Base-by-base conservation (phyloP, 73 alveolate species). In the Uronychia setigera region DNA sequence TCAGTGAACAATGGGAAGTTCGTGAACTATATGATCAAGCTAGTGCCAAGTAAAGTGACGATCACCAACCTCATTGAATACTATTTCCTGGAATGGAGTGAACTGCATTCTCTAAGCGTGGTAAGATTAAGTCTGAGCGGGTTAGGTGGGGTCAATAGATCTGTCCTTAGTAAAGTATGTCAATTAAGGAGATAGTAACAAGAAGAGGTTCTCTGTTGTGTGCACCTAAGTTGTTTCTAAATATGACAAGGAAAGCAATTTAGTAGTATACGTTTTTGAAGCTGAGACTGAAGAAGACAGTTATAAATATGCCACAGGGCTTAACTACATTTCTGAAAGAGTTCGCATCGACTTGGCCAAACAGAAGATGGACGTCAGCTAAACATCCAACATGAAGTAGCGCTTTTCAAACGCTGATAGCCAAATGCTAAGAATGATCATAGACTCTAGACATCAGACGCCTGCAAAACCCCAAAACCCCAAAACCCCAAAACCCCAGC, bases 21-120 rank as follows among this genome's bases (percentile, higher is more conserved):
- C 5, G 32, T 67, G 32, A 5, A 14, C 26, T 67, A 67, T 28
- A 67, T 67, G 79, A 26, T 67, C 79, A 67, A 67, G 79, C 79
- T 67, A 13, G 29, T 28, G 14, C 32, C 32, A 67, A 26, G 34
- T 30, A 26, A 26, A 30, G 14, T 26, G 14, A 28, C 5, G 14
- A 67, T 67, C 30, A 26, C 79, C 32, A 26, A 67, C 34, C 32
- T 67, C 32, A 28, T 67, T 67, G 79, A 67, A 30, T 26, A 26
- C 32, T 67, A 67, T 26, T 67, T 67, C 32, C 79, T 67, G 29
- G 79, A 67, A 5, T 67, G 79, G 79, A 26, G 79, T 26, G 79
- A 67, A 26, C 1, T 26, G 32, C 79, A 67, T 26, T 67, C 79
- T 26, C 32, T 67, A 11, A 46, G 67, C 19, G 67, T 46, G 67